Percentiles rank a stretch among this genome's conserved stretches.
Conservation (phyloP, 768 basidiomycete genomes). For the Boletus vinaceobasis region DNA sequence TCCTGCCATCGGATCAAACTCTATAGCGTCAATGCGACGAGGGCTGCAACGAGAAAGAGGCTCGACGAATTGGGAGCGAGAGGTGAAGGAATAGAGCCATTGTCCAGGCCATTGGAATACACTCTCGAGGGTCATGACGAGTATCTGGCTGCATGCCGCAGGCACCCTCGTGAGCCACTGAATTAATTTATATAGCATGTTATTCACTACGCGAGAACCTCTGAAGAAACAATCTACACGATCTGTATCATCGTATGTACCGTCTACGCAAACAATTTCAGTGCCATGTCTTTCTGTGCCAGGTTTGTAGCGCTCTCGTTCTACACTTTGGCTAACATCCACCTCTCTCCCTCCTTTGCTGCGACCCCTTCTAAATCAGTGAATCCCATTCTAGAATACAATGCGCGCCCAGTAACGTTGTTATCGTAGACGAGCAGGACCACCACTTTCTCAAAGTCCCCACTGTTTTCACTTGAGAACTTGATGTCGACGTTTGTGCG, state of each 20-base stretch:
- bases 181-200: background rate
- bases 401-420: conserved; percentile 14
- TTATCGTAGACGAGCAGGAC: conserved; percentile 11
- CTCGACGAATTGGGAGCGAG: conserved; percentile 38
- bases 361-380: conserved; percentile 8
- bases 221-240: background rate
- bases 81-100: conserved; percentile 30
- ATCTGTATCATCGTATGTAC: background rate
- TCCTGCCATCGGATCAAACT: conserved; percentile 53
- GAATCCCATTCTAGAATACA: conserved; percentile 25
- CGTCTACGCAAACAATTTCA: background rate
- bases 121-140: conserved; percentile 6
- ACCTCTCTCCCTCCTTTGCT: conserved; percentile 10
- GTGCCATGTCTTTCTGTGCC: background rate
- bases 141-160: conserved; percentile 1
- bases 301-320: no score
- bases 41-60: conserved; percentile 41
- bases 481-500: conserved; percentile 15
- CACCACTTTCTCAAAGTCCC: conserved; percentile 14
- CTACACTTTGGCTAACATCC: conserved; percentile 34
- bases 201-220: background rate
- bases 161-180: conserved; percentile 9
- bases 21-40: conserved; percentile 47
- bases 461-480: background rate
- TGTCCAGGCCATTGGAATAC: conserved; percentile 9